These are phyloP conservation scores for Apiotrichum gamsii DNA, from an alignment of 1,284 basidiomycete species.

Conservation along the genomic window DNA sequence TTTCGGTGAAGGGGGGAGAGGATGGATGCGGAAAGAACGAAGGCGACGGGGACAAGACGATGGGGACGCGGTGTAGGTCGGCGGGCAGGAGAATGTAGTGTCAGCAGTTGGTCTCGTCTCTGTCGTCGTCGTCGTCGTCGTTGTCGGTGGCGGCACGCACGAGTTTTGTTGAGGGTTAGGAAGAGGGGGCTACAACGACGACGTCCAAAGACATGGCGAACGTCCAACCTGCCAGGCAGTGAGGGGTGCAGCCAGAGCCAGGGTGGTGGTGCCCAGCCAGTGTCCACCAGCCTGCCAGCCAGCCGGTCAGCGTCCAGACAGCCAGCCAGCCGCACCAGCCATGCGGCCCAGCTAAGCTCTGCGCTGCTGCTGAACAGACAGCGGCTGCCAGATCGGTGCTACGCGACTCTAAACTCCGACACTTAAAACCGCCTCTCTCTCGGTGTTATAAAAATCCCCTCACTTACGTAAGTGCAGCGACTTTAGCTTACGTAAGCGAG, in stretches of 20 bases:
- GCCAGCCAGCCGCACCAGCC: too few relatives aligned
- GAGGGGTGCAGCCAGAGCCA: not conserved
- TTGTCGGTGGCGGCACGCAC: slow-evolving; percentile 1
- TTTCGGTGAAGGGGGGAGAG: not conserved
- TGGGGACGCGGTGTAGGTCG: too few relatives aligned
- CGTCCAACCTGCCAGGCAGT: not conserved
- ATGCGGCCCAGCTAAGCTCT: too few relatives aligned
- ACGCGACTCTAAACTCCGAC: too few relatives aligned
- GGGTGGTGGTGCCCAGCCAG: not conserved
- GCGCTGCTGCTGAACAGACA: too few relatives aligned
- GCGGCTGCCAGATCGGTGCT: too few relatives aligned
- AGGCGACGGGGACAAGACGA: too few relatives aligned
- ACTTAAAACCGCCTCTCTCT: too few relatives aligned
- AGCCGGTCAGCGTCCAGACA: not conserved
- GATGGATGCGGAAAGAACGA: not conserved
- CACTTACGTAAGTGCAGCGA: too few relatives aligned
- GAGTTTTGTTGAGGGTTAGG: slow-evolving; percentile 10
- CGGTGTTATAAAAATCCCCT: too few relatives aligned
- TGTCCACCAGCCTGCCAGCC: not conserved
- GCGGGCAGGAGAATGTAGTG: not conserved
- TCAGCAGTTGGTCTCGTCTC: not conserved
- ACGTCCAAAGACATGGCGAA: not conserved
- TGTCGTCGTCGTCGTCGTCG: slow-evolving; percentile 4
- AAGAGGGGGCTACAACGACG: not conserved
- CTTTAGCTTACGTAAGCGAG: too few relatives aligned